Percentiles rank a stretch among this genome's conserved stretches.
These are phyloP conservation scores for Guadua angustifolia DNA, from an alignment of 176 grass and related monocot species.

Conservation along the genomic window DNA sequence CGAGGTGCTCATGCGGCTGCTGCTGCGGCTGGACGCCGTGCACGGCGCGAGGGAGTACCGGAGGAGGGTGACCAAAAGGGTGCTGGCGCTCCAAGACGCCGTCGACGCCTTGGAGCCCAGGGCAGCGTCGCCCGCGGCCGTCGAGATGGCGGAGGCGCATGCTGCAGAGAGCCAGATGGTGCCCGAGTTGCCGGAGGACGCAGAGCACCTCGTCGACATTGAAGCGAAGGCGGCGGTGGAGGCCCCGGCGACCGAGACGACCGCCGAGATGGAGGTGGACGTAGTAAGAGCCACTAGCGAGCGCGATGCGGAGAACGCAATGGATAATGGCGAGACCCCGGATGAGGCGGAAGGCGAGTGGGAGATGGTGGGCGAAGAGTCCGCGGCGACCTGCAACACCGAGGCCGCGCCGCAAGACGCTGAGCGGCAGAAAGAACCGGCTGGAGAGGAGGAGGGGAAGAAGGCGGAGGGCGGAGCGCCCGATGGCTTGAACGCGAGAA, in stretches of 20 bases:
- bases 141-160: background rate
- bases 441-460: background rate
- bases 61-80: slow-evolving; percentile 56
- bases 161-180: background rate
- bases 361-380: slow-evolving; percentile 40
- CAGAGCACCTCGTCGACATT: background rate
- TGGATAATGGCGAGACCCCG: background rate
- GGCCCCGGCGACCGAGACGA: background rate
- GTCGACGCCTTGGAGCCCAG: slow-evolving; percentile 55
- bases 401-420: background rate
- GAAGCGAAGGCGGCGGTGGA: background rate
- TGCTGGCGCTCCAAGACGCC: slow-evolving; percentile 69
- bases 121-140: background rate
- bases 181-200: background rate
- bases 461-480: background rate
- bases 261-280: slow-evolving; percentile 29
- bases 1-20: slow-evolving; percentile 61
- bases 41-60: slow-evolving; percentile 67
- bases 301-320: background rate
- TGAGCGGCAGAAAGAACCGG: background rate
- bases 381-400: background rate
- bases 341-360: slow-evolving; percentile 35
- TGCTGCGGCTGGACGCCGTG: slow-evolving; percentile 67
- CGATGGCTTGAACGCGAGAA: slow-evolving; percentile 4
- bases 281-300: too few relatives aligned